Percentiles rank a stretch among this genome's conserved stretches.
Conservation (phyloP, 768 basidiomycete genomes). For the Favolaschia claudopus region DNA sequence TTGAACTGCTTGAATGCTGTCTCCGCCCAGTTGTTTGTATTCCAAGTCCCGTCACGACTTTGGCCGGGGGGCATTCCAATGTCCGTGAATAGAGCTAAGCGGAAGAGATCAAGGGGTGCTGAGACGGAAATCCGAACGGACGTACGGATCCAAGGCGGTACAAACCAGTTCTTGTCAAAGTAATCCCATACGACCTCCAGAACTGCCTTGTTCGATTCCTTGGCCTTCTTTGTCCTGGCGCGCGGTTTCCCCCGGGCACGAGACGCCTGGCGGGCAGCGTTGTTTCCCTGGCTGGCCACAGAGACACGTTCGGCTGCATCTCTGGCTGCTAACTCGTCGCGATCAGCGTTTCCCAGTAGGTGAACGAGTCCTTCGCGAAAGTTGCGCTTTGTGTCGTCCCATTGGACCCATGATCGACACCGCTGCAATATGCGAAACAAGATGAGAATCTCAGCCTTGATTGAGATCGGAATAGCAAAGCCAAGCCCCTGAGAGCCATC, state of each 20-base stretch:
- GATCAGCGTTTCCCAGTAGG: neutral
- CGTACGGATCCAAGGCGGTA: neutral
- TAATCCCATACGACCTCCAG: neutral
- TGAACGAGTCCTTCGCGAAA: neutral
- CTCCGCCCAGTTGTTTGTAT: conserved; percentile 12
- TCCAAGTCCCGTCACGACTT: neutral
- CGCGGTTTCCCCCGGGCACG: neutral
- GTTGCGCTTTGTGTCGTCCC: neutral
- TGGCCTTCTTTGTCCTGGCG: neutral
- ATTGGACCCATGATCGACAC: neutral
- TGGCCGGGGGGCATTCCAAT: conserved; percentile 5
- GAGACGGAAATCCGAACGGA: neutral
- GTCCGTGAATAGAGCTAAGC: neutral
- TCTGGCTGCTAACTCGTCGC: neutral
- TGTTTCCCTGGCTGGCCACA: neutral
- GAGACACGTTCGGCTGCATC: neutral
- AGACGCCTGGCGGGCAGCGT: neutral
- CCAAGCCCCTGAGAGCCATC: neutral
- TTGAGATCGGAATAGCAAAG: neutral
- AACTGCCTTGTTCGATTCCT: neutral
- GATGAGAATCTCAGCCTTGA: neutral
- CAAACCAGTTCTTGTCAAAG: conserved; percentile 1
- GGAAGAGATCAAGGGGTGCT: neutral
- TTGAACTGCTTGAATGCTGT: neutral
- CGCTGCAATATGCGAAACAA: neutral